Base-by-base conservation (phyloP, 2,329 filamentous ascomycete genomes). In the Domatiomyces globalis region DNA sequence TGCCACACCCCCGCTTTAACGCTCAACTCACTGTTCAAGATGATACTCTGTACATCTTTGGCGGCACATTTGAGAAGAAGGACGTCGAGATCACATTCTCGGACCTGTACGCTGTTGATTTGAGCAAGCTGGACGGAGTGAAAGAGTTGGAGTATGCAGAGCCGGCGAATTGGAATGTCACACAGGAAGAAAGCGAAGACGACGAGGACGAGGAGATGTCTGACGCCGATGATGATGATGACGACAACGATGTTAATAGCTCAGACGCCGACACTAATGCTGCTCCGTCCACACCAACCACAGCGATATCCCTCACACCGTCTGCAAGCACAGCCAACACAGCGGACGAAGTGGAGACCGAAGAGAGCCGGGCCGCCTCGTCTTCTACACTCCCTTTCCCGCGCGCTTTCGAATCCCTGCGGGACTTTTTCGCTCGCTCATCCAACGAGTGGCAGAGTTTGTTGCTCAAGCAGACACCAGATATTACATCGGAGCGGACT, bases 31-130 rank as follows among this genome's bases (percentile, higher is more conserved):
- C 90, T 0, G 87, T 96, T 0, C 89, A 96, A 67, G 87, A 89
- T 58, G 92, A 98, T 65, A 81, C 86, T 7, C 75, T 96, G 1
- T 98, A 90, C 69, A 87, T 96, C 50, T 96, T 94, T 63, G 89
- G 92, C 27, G 92, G 92, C 17, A 98, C 90, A 0, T 95, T 85
- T 62, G 92, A 98, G 65, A 92, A 94, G 65, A 90, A 87, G 17
- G 92, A 98, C 62, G 79, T 87, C 19, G 92, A 98, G 67, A 95
- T 85, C 62, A 96, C 89, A 0, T 95, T 96, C 67, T 89, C 95
- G 60, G 92, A 98, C 62, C 74, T 98, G 67, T 94, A 94, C 69
- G 83, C 87, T 1, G 81, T 96, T 54, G 88, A 98, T 62, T 74
- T 98, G n/a, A 89, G 84, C 54, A 95, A 95, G 67, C 75, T 98